Base-by-base conservation (phyloP, 2,329 filamentous ascomycete genomes). In the Fusarium drepaniforme region DNA sequence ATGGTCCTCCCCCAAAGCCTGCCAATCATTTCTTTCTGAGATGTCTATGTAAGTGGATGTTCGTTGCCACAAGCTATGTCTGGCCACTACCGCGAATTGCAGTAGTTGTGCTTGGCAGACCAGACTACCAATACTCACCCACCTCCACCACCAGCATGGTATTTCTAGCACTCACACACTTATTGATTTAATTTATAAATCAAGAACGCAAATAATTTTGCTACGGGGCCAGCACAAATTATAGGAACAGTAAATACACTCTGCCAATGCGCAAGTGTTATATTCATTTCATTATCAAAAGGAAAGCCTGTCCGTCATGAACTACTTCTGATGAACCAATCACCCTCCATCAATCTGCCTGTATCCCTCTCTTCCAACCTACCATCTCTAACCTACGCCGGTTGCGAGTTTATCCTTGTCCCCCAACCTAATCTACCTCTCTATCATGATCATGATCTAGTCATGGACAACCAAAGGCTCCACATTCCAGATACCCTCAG, bases 401-500 rank as follows among this genome's bases (percentile, higher is more conserved):
- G 21, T 59, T 71, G 64, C 67, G 64, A 64, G 57, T 75, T 67
- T 76, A 74, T 72, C 42, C 64, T 38, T 66, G n/a, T 59, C 58
- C 8, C 63, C 18, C 53, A 56, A 18, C 63, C 21, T 58, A 56
- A 18, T 71, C 64, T 67, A 72, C 21, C 44, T 16, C 67, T 65
- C 28, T 66, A 66, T 68, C 64, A 35, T 58, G 30, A 49, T 63
- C 59, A 42, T 62, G 25, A 49, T 74, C 70, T 80, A 83, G 33
- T 84, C 80, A 51, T 86, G 84, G 35, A 86, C 86, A 38, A 84
- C 84, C 65, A 97, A 83, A 33, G 96, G 96, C 87, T 98, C 96
- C 44, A 98, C 88, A 81, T 98, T 98, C 97, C 97, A 99, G 83
- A 99, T 98, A 74, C 89, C 92, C 83, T 99, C 96, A 0, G 97